Evolutionary conservation across 495 filamentous ascomycete species (phyloP).

Genomic region (Neurospora sp.): DNA sequence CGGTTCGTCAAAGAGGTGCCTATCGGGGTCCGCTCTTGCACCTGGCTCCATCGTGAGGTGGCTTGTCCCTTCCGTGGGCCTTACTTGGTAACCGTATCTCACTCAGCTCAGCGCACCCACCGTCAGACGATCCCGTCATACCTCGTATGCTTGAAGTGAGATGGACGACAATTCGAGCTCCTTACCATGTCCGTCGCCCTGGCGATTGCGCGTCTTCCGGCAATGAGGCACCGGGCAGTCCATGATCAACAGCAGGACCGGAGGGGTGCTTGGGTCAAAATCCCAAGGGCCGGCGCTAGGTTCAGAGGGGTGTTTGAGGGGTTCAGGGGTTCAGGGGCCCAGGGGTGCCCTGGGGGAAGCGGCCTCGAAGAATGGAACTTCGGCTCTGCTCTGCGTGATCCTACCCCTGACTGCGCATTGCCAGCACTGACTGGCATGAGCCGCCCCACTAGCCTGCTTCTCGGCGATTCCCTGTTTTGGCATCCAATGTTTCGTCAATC

Average conservation of each 20-base stretch:
- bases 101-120: neutral
- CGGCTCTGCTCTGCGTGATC: neutral
- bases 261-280: neutral
- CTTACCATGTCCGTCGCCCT: neutral
- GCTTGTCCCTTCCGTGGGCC: neutral
- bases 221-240: neutral
- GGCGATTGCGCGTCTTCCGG: neutral
- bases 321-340: neutral
- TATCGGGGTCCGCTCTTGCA: neutral
- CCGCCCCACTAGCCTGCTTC: neutral
- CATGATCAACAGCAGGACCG: neutral
- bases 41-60: neutral
- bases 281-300: neutral
- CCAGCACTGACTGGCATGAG: neutral
- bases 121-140: neutral
- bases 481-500: conserved; percentile 9
- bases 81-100: neutral
- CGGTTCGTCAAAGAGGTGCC: neutral
- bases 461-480: conserved; percentile 19
- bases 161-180: neutral
- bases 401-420: neutral
- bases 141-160: neutral
- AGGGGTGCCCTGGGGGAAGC: neutral
- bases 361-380: neutral
- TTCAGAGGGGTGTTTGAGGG: neutral